A percentile compares a stretch with the other conserved stretches of the same genome.
phyloP scores from a whole-genome alignment of 192 early-diverging fungal species.

The Backusella westeae region DNA sequence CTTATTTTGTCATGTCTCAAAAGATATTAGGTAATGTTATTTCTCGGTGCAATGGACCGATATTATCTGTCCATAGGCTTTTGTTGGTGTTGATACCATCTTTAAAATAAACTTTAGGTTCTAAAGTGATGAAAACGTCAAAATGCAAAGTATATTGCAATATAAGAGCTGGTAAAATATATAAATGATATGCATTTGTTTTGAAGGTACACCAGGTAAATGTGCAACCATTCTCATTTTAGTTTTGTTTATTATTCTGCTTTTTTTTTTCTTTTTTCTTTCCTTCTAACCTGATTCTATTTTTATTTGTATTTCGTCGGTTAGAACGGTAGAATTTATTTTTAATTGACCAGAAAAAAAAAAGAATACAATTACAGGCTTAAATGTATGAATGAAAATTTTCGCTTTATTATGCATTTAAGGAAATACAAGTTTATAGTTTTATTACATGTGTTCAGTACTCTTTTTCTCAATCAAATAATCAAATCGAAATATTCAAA shows the following conservation, averaged over 20 bases:
- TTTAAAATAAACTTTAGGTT: neutral
- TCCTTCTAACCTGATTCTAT: too few relatives aligned
- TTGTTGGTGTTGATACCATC: neutral
- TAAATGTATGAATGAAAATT: neutral
- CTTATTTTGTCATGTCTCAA: neutral
- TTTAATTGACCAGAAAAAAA: neutral
- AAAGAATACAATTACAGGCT: neutral
- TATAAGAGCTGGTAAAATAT: neutral
- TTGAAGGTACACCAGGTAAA: neutral
- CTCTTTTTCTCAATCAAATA: neutral
- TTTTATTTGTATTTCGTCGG: too few relatives aligned
- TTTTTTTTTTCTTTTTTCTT: too few relatives aligned
- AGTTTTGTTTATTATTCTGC: too few relatives aligned
- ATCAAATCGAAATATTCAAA: neutral
- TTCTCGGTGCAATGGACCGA: neutral
- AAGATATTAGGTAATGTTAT: neutral
- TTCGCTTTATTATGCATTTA: neutral
- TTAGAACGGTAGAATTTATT: too few relatives aligned
- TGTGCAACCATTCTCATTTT: neutral
- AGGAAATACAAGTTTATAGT: neutral
- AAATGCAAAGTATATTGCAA: neutral
- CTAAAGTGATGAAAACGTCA: neutral
- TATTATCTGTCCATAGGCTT: neutral
- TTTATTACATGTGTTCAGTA: neutral
- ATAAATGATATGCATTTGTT: too few relatives aligned